Conservation (phyloP, 805 yeast genomes). For the Sugiyamaella floridensis region DNA sequence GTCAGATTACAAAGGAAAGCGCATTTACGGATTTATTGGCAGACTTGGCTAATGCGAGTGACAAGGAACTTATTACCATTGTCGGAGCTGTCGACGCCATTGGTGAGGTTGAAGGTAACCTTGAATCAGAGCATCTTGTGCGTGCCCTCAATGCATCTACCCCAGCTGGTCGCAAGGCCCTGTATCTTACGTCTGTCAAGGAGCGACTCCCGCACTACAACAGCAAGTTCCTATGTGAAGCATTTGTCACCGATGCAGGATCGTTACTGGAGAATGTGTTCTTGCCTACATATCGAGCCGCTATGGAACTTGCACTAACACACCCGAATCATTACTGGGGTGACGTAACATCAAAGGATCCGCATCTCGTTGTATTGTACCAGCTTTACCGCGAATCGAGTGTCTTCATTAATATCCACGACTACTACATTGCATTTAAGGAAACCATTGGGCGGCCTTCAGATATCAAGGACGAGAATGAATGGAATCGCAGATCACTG, state of each 20-base stretch:
- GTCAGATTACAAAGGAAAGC: not conserved
- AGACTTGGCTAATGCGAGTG: not conserved
- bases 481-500: constrained; percentile 58
- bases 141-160: not conserved
- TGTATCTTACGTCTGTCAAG: not conserved
- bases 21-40: not conserved
- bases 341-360: constrained; percentile 28
- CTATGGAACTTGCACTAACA: constrained; percentile 36
- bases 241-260: constrained; percentile 34
- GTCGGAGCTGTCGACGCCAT: not conserved
- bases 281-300: constrained; percentile 40
- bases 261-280: constrained; percentile 33
- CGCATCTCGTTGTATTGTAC: constrained; percentile 52
- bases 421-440: constrained; percentile 57
- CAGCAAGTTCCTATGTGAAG: constrained; percentile 35
- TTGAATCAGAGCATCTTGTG: not conserved
- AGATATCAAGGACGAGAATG: constrained; percentile 31
- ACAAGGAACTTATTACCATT: not conserved
- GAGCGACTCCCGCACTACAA: constrained; percentile 5
- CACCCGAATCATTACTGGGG: constrained; percentile 34
- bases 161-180: not conserved
- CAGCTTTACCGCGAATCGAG: constrained; percentile 75
- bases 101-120: not conserved
- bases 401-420: constrained; percentile 56
- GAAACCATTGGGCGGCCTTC: constrained; percentile 21